phyloP scores from a whole-genome alignment of 2,329 filamentous ascomycete genomes.

The Huntiella bhutanensis region DNA sequence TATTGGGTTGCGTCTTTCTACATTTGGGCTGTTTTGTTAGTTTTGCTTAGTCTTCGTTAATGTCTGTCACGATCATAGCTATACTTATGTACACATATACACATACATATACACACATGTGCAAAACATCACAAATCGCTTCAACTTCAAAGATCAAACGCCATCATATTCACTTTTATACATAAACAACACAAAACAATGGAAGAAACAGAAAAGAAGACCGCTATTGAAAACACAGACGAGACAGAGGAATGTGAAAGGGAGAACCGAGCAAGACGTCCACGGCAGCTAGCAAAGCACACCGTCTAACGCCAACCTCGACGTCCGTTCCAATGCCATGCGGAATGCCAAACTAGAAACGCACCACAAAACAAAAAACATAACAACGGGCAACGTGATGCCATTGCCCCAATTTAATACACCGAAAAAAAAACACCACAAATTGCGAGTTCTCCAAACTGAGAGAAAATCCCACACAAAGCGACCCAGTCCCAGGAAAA shows the following conservation, averaged over 20 bases:
- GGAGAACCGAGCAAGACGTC: conserved; percentile 1
- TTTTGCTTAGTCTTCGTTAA: not conserved
- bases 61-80: not conserved
- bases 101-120: not conserved
- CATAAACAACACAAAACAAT: not conserved
- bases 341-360: not conserved
- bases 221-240: not conserved
- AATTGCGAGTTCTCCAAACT: conserved; percentile 10
- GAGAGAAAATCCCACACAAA: conserved; percentile 8
- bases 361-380: not conserved
- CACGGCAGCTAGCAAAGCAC: conserved; percentile 3
- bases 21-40: not conserved
- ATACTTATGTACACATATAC: not conserved
- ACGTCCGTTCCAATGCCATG: not conserved
- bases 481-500: conserved; percentile 7
- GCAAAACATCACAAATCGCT: not conserved
- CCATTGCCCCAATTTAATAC: not conserved
- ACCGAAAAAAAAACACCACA: conserved; percentile 5
- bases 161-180: not conserved
- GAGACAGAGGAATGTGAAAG: not conserved
- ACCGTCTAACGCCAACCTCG: conserved; percentile 6
- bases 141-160: not conserved
- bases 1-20: not conserved
- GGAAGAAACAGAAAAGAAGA: conserved; percentile 1
- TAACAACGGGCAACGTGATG: not conserved